phyloP scores from a whole-genome alignment of 2,329 filamentous ascomycete species.

The Monilinia laxa region DNA sequence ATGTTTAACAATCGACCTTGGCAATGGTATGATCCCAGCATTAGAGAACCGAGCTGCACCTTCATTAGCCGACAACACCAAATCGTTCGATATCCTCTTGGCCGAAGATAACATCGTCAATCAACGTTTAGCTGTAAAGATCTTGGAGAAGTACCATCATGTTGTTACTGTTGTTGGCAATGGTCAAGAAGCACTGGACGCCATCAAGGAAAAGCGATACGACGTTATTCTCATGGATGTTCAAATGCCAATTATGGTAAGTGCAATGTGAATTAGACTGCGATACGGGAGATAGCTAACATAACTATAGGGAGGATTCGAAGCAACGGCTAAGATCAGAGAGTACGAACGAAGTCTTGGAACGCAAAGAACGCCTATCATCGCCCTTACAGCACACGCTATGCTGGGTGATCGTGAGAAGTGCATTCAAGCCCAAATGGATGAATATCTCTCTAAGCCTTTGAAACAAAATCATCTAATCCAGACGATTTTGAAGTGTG shows the following conservation, averaged over 20 bases:
- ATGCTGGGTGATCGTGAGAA: constrained; percentile 99
- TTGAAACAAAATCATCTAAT: constrained; percentile 96
- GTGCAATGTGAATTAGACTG: constrained; percentile 34
- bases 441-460: constrained; percentile 96
- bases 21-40: constrained; percentile 93
- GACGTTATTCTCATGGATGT: constrained; percentile 99
- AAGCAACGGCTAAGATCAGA: constrained; percentile 93
- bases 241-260: constrained; percentile 98
- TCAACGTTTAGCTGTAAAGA: constrained; percentile 92
- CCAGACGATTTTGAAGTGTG: constrained; percentile 95
- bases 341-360: constrained; percentile 86
- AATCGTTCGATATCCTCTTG: constrained; percentile 90
- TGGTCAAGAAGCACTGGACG: constrained; percentile 86
- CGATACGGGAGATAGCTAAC: constrained; percentile 41
- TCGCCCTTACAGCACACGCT: constrained; percentile 93
- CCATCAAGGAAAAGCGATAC: constrained; percentile 88
- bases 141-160: constrained; percentile 94
- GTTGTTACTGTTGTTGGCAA: constrained; percentile 92
- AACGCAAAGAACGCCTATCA: constrained; percentile 85
- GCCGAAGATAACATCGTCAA: constrained; percentile 98
- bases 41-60: constrained; percentile 91
- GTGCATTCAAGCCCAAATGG: constrained; percentile 98
- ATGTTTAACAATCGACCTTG: constrained; percentile 88
- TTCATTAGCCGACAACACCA: constrained; percentile 87
- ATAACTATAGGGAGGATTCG: constrained; percentile 76